These are phyloP conservation scores for Tylopilus orsonianus DNA, from an alignment of 1,284 basidiomycete species.

Conservation along the genomic window DNA sequence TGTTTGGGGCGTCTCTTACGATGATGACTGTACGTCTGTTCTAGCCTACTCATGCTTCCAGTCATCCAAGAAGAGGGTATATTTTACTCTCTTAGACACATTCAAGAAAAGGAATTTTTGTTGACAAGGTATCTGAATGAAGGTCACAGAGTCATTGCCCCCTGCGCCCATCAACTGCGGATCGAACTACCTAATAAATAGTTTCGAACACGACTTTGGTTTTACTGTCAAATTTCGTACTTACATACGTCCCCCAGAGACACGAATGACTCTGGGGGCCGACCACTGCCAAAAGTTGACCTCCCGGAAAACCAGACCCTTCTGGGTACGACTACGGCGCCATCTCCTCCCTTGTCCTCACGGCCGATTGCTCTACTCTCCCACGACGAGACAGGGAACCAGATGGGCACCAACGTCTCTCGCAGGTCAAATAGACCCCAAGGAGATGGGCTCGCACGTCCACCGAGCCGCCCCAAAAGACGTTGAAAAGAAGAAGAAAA, in stretches of 20 bases:
- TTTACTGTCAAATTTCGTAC: constrained; percentile 53
- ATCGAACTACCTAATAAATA: constrained; percentile 46
- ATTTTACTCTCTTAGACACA: constrained; percentile 48
- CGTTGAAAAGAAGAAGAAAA: constrained; percentile 94
- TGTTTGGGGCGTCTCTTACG: no score
- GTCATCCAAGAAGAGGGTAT: constrained; percentile 60
- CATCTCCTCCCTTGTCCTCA: constrained; percentile 85
- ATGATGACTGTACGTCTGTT: constrained; percentile 52
- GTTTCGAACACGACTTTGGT: constrained; percentile 34
- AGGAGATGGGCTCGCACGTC: constrained; percentile 93
- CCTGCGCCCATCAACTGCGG: constrained; percentile 68
- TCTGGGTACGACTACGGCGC: constrained; percentile 90
- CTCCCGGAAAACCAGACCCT: constrained; percentile 65
- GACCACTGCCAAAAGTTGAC: constrained; percentile 37
- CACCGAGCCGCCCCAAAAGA: constrained; percentile 85
- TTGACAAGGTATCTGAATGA: constrained; percentile 55
- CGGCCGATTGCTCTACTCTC: constrained; percentile 73
- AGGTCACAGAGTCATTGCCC: constrained; percentile 53
- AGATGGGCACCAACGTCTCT: constrained; percentile 95
- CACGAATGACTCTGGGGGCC: constrained; percentile 44
- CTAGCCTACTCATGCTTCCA: constrained; percentile 61
- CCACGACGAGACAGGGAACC: constrained; percentile 90
- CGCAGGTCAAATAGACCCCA: constrained; percentile 86
- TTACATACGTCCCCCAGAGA: constrained; percentile 41
- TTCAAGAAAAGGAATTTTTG: constrained; percentile 43